Conservation (phyloP, 805 yeast genomes). For the Kodamaea laetipori region DNA sequence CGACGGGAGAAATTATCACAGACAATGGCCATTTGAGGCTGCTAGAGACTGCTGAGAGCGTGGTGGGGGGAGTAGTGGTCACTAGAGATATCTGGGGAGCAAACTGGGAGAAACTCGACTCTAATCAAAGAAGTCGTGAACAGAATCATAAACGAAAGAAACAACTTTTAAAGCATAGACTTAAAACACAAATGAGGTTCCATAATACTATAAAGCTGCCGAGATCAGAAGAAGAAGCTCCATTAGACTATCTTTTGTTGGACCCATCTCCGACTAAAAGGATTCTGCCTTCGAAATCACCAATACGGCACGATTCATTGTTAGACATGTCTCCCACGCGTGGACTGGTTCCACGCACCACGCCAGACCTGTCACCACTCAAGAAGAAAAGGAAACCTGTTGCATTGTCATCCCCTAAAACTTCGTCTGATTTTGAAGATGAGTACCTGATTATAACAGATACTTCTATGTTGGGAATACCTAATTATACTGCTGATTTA, state of each 20-base stretch:
- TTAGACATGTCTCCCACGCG: conserved; percentile 2
- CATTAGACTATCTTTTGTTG: conserved; percentile 10
- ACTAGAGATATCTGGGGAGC: conserved; percentile 41
- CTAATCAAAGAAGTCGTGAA: conserved; percentile 14
- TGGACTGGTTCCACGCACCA: neutral
- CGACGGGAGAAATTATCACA: conserved; percentile 60
- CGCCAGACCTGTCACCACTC: conserved; percentile 6
- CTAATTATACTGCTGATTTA: conserved; percentile 7
- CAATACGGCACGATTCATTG: neutral
- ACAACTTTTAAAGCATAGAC: conserved; percentile 18
- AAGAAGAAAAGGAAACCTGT: conserved; percentile 3
- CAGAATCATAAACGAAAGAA: conserved; percentile 11
- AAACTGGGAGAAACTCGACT: conserved; percentile 33
- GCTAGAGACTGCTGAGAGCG: conserved; percentile 22
- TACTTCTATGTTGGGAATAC: conserved; percentile 11
- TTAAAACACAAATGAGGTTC: conserved; percentile 17
- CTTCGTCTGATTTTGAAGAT: conserved; percentile 23
- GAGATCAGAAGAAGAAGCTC: conserved; percentile 3
- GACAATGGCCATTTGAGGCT: conserved; percentile 73
- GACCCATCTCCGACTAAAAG: conserved; percentile 10
- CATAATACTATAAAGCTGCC: conserved; percentile 4
- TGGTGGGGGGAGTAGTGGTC: conserved; percentile 12
- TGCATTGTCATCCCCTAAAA: too few species aligned
- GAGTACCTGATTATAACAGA: conserved; percentile 25
- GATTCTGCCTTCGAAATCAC: conserved; percentile 7